Evolutionary conservation across 1,139 yeast species (phyloP).

Genomic region (Debaryomyces singareniensis): DNA sequence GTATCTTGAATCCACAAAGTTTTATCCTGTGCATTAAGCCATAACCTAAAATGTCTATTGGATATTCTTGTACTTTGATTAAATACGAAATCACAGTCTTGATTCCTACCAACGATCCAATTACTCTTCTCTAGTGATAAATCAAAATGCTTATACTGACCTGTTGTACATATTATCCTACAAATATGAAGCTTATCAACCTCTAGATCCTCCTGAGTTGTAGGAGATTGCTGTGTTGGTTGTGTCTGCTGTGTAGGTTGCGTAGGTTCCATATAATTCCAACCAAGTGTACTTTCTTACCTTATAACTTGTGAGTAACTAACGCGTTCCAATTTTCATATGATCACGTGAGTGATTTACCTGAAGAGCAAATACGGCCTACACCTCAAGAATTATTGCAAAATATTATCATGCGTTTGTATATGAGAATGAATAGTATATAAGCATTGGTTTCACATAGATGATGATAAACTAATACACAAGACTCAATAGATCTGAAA

Average conservation of each 20-base stretch:
- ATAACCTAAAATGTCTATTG: conserved; percentile 68
- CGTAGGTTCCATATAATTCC: conserved; percentile 16
- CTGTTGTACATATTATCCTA: conserved; percentile 62
- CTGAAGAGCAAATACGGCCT: too few relatives aligned
- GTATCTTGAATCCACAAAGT: conserved; percentile 62
- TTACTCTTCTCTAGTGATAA: conserved; percentile 31
- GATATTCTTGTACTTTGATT: conserved; percentile 67
- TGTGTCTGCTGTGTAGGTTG: conserved; percentile 55
- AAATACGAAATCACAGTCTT: conserved; percentile 56
- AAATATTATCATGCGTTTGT: too few relatives aligned
- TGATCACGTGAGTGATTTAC: background rate
- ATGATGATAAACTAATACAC: too few relatives aligned
- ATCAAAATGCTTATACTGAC: conserved; percentile 47
- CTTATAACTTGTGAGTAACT: background rate
- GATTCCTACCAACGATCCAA: conserved; percentile 79
- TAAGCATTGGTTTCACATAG: too few relatives aligned
- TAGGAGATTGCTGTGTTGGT: conserved; percentile 56
- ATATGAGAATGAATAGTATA: too few relatives aligned
- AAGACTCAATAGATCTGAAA: too few relatives aligned
- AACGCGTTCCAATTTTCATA: background rate
- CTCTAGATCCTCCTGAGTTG: conserved; percentile 25
- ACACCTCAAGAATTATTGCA: too few relatives aligned
- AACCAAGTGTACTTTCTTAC: too few relatives aligned
- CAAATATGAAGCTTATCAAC: conserved; percentile 28
- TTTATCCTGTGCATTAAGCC: conserved; percentile 49